Conservation (phyloP, 2,329 filamentous ascomycete species). For the Diaporthe sp. region DNA sequence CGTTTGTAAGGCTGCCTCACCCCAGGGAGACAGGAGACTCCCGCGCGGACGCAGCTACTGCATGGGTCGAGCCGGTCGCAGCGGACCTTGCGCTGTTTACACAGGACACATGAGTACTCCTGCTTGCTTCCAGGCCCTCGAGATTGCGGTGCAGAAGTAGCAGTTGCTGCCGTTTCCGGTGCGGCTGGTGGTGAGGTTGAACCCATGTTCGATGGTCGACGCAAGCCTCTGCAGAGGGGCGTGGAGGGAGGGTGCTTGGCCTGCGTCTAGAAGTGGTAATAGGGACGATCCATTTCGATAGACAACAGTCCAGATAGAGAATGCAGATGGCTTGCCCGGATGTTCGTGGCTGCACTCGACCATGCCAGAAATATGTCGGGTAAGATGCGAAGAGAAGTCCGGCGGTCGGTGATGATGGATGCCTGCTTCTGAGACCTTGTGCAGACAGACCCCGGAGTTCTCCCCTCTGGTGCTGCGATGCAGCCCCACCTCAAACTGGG, state of each 20-base stretch:
- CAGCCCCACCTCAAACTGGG: not conserved
- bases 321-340: conserved; percentile 19
- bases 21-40: conserved; percentile 51
- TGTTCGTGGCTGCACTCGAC: not conserved
- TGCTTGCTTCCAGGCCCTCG: conserved; percentile 30
- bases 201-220: conserved; percentile 4
- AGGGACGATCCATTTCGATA: not conserved
- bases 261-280: not conserved
- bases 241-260: conserved; percentile 7
- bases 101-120: conserved; percentile 62
- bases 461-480: not conserved
- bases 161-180: not conserved
- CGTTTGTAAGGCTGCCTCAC: conserved; percentile 58
- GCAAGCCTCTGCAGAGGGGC: not conserved
- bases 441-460: not conserved
- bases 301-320: not conserved
- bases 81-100: conserved; percentile 65
- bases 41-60: conserved; percentile 54
- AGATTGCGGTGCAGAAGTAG: conserved; percentile 15
- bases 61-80: conserved; percentile 62
- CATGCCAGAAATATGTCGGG: conserved; percentile 15
- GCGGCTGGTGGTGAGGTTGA: not conserved
- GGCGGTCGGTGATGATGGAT: conserved; percentile 7
- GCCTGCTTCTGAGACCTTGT: conserved; percentile 8
- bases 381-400: conserved; percentile 24